A percentile compares a stretch with the other conserved stretches of the same genome.
phyloP scores from a whole-genome alignment of 257 asterid species.

The Orobanche coerulescens region DNA sequence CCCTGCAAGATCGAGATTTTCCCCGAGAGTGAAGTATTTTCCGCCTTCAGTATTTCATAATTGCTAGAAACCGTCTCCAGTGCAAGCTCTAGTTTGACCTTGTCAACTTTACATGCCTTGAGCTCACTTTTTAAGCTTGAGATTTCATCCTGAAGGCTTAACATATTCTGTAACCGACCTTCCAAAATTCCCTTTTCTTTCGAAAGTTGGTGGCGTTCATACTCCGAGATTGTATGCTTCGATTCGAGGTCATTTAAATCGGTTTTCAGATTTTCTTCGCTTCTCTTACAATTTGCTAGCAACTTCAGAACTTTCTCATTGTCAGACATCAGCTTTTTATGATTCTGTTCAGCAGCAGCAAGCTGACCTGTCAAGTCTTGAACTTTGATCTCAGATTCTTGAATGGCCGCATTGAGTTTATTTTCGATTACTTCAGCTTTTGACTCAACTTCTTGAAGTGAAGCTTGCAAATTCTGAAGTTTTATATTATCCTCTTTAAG shows the following conservation, averaged over 20 bases:
- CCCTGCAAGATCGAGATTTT: constrained; percentile 35
- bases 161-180: constrained; percentile 45
- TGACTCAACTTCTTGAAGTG: constrained; percentile 33
- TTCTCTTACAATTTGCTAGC: constrained; percentile 40
- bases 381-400: constrained; percentile 33
- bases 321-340: constrained; percentile 34
- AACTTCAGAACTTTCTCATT: constrained; percentile 39
- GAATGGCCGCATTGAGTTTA: constrained; percentile 23
- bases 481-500: constrained; percentile 35
- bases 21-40: constrained; percentile 36
- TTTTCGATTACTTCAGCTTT: constrained; percentile 30
- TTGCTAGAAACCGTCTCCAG: constrained; percentile 33
- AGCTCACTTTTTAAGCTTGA: constrained; percentile 38
- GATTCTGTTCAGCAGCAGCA: constrained; percentile 30
- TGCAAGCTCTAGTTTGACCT: constrained; percentile 42
- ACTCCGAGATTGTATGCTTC: constrained; percentile 63
- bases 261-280: constrained; percentile 61
- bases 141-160: constrained; percentile 47
- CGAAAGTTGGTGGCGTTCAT: constrained; percentile 53
- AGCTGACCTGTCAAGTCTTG: constrained; percentile 39
- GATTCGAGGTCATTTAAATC: constrained; percentile 54
- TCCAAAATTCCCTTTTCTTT: constrained; percentile 43
- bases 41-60: constrained; percentile 42
- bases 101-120: constrained; percentile 34
- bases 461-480: constrained; percentile 34